phyloP scores from a whole-genome alignment of 1,139 yeast species.

The Wickerhamomyces sp. region DNA sequence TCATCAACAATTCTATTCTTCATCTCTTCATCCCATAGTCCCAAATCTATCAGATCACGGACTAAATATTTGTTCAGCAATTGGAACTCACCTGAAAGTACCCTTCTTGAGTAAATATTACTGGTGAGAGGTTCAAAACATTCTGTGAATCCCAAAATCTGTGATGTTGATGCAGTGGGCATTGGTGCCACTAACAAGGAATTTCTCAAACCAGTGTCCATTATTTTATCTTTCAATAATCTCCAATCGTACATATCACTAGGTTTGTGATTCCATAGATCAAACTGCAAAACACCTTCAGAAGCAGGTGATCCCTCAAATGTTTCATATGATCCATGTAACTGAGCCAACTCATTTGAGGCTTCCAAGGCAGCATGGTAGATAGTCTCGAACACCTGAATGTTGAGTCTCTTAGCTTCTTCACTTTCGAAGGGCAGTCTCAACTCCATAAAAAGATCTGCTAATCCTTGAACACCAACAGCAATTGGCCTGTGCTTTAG shows the following conservation, averaged over 20 bases:
- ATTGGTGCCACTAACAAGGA: slow-evolving; percentile 85
- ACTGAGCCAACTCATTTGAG: slow-evolving; percentile 65
- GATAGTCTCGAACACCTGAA: slow-evolving; percentile 82
- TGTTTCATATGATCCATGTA: slow-evolving; percentile 59
- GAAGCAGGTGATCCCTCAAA: slow-evolving; percentile 82
- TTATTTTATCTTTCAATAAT: slow-evolving; percentile 50
- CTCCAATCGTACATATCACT: slow-evolving; percentile 61
- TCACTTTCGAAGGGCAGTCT: slow-evolving; percentile 76
- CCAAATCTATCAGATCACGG: slow-evolving; percentile 75
- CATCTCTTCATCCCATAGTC: slow-evolving; percentile 75
- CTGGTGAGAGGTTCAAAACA: slow-evolving; percentile 92
- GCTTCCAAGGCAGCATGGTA: slow-evolving; percentile 85
- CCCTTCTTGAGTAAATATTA: slow-evolving; percentile 80
- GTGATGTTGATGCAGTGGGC: slow-evolving; percentile 97
- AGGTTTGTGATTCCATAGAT: slow-evolving; percentile 55
- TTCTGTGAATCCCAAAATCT: slow-evolving; percentile 81
- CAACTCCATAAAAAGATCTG: slow-evolving; percentile 72
- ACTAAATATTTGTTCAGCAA: slow-evolving; percentile 79
- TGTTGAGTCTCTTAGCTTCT: slow-evolving; percentile 67
- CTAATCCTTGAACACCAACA: slow-evolving; percentile 86
- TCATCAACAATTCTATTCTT: slow-evolving; percentile 72
- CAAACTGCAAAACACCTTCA: slow-evolving; percentile 70
- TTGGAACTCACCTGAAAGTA: slow-evolving; percentile 84
- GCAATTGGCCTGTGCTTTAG: slow-evolving; percentile 80
- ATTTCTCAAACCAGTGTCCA: slow-evolving; percentile 65